Percentiles rank a stretch among this genome's conserved stretches.
phyloP scores from a whole-genome alignment of 1,284 basidiomycete species.

The Moesziomyces antarcticus region DNA sequence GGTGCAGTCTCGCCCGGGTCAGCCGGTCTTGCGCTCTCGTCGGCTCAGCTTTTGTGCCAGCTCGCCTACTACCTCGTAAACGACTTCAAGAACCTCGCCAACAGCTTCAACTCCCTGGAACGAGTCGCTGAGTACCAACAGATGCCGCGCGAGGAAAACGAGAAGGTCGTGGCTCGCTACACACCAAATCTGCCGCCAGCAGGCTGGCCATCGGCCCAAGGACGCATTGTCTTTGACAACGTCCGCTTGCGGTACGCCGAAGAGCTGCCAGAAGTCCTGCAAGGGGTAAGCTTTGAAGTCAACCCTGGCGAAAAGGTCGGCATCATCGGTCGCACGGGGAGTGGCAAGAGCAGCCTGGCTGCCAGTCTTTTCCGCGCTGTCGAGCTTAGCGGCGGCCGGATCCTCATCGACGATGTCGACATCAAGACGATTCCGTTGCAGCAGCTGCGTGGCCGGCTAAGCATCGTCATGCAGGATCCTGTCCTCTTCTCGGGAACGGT shows the following conservation, averaged over 20 bases:
- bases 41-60: conserved; percentile 59
- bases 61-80: conserved; percentile 51
- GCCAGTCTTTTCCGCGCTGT: conserved; percentile 35
- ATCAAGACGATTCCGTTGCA: conserved; percentile 46
- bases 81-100: conserved; percentile 54
- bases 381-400: conserved; percentile 54
- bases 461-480: conserved; percentile 74
- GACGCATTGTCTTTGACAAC: conserved; percentile 76
- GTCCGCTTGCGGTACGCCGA: conserved; percentile 84
- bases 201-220: conserved; percentile 70
- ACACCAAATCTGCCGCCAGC: conserved; percentile 44
- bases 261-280: conserved; percentile 83
- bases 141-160: conserved; percentile 80
- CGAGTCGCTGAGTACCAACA: conserved; percentile 87
- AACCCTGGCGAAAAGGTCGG: conserved; percentile 76
- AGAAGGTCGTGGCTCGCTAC: conserved; percentile 13
- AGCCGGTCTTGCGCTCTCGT: conserved; percentile 85
- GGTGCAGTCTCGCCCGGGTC: conserved; percentile 78
- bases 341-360: conserved; percentile 57
- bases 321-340: conserved; percentile 72
- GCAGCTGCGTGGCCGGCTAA: conserved; percentile 68
- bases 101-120: conserved; percentile 79
- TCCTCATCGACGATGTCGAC: conserved; percentile 61
- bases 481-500: conserved; percentile 88
- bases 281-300: conserved; percentile 79